Base-by-base conservation (phyloP, 345 rosid species). In the Lumnitzera racemosa region DNA sequence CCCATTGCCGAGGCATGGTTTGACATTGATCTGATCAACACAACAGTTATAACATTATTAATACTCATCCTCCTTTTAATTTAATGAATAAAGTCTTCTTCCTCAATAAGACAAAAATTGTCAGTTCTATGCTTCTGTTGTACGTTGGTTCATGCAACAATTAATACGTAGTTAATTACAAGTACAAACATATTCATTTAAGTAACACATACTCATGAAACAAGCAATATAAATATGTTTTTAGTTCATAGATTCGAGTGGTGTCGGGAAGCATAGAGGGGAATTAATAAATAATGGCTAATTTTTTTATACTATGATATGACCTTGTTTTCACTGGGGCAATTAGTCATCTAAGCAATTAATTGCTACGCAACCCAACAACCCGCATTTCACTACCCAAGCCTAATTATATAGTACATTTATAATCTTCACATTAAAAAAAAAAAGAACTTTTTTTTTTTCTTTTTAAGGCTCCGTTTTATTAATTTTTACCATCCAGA, bases 91-190 rank as follows among this genome's bases (percentile, higher is more conserved):
- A 49, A 16, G 15, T 16, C 52, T 12, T 16, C 52, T 14, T 49
- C 20, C 13, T 14, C 13, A 51, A 55, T 51, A 63, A 29, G 55
- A 63, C 66, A 53, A 47, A 27, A 54, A 47, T 24, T 63, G 66
- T 63, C 66, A 63, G 66, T 63, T 58, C 66, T 57, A 31, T 57
- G 57, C 57, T 65, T 57, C 69, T 65, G 69, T 65, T 57, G 62
- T 51, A 64, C 68, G 67, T 56, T 57, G 69, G 62, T 53, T 57
- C 53, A 49, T 48, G 49, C 31, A 54, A 51, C 41, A 58, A 51
- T 51, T 41, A 65, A 57, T 56, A 41, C 36, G 3, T 47, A 53
- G 24, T 46, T 46, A 29, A 27, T 29, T 54, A 49, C 9, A 49
- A 49, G 41, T 51, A 58, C 53, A 67, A 52, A 36, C 59, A 67